Evolutionary conservation across 805 yeast genomes (phyloP).

Genomic region (Wickerhamomyces tratensis): DNA sequence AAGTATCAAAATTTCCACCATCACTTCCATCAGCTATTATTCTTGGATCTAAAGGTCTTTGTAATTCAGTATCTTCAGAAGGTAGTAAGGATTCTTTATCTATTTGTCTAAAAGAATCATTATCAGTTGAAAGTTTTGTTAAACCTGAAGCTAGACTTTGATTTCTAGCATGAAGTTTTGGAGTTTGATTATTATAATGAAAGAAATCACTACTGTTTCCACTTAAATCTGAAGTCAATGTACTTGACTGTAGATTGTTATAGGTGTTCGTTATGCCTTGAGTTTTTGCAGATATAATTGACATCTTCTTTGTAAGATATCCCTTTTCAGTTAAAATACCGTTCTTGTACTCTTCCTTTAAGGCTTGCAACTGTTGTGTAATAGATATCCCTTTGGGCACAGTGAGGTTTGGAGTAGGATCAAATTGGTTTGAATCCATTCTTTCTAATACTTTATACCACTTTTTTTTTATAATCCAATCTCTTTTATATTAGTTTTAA

Average conservation of each 20-base stretch:
- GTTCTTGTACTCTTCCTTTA: constrained; percentile 45
- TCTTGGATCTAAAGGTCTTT: constrained; percentile 52
- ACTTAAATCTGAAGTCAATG: too few species aligned
- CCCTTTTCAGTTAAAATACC: constrained; percentile 73
- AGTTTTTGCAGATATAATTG: constrained; percentile 17
- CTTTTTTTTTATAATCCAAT: too few species aligned
- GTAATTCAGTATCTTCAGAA: constrained; percentile 12
- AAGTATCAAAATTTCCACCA: constrained; percentile 42
- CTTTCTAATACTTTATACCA: too few species aligned
- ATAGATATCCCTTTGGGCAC: not conserved
- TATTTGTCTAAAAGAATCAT: constrained; percentile 13
- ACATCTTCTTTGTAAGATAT: constrained; percentile 47
- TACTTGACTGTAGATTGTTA: too few species aligned
- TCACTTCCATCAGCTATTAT: constrained; percentile 26
- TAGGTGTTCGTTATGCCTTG: too few species aligned
- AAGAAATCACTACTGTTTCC: too few species aligned
- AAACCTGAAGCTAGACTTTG: constrained; percentile 15
- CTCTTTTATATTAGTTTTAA: too few species aligned
- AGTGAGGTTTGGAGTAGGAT: too few species aligned
- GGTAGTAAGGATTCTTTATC: constrained; percentile 21
- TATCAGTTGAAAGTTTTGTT: constrained; percentile 20
- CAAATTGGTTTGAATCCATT: too few species aligned
- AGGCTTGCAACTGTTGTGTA: constrained; percentile 24
- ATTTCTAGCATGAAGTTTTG: not conserved
- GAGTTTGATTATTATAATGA: too few species aligned